Evolutionary conservation across 768 basidiomycete species (phyloP).

Genomic region (Amanita polypyramis): DNA sequence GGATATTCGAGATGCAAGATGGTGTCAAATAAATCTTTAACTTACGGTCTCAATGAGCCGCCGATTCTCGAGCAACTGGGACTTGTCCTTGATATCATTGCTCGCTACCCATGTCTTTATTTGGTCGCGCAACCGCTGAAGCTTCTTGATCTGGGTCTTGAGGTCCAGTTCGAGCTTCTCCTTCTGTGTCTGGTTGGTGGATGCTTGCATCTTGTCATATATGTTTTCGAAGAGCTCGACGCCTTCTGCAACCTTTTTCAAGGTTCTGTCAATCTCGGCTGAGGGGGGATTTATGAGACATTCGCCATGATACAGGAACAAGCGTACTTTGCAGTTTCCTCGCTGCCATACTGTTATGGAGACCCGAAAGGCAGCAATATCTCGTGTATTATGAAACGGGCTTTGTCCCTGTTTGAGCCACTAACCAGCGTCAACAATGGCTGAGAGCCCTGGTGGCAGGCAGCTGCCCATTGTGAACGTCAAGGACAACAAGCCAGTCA

Average conservation of each 20-base stretch:
- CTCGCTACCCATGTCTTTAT: constrained; percentile 99
- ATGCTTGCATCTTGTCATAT: constrained; percentile 96
- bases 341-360: constrained; percentile 59
- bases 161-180: constrained; percentile 42
- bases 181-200: constrained; percentile 73
- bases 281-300: constrained; percentile 8
- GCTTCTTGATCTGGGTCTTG: constrained; percentile 94
- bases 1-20: not conserved
- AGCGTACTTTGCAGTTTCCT: constrained; percentile 78
- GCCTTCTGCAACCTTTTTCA: constrained; percentile 95
- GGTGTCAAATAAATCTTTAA: constrained; percentile 10
- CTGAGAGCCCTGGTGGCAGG: not conserved
- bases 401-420: constrained; percentile 16
- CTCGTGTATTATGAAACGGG: not conserved
- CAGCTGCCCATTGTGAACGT: not conserved
- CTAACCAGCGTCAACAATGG: not conserved
- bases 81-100: constrained; percentile 99
- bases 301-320: not conserved
- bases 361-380: constrained; percentile 10
- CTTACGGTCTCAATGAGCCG: constrained; percentile 94
- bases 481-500: no score
- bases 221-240: constrained; percentile 93
- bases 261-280: constrained; percentile 98
- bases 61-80: constrained; percentile 82
- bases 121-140: constrained; percentile 95